These are phyloP conservation scores for Termitomyces sp. DNA, from an alignment of 768 basidiomycete species.

Conservation along the genomic window DNA sequence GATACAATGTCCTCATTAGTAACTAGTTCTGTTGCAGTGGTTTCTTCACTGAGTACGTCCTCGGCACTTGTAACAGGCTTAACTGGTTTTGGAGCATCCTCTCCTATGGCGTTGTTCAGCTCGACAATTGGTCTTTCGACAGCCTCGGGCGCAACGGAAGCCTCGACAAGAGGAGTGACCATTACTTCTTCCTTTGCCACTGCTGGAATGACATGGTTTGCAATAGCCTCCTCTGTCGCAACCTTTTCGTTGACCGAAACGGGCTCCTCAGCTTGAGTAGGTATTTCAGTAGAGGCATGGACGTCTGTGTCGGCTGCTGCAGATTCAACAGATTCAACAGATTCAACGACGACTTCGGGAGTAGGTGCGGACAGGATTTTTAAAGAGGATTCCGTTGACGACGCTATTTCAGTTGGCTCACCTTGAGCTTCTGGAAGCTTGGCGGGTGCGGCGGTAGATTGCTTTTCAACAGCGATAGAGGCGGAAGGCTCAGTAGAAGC, in stretches of 20 bases:
- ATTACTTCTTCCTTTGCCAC: not conserved
- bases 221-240: not conserved
- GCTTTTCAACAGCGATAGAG: not conserved
- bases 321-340: conserved; percentile 1
- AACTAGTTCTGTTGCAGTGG: not conserved
- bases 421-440: not conserved
- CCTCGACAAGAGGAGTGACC: not conserved
- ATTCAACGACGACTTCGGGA: not conserved
- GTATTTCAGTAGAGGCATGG: not conserved
- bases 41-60: not conserved
- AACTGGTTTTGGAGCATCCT: not conserved
- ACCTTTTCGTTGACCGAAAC: not conserved
- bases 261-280: not conserved
- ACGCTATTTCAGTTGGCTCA: not conserved
- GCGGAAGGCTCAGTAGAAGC: too few relatives aligned
- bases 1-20: not conserved
- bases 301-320: not conserved
- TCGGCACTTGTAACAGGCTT: conserved; percentile 4
- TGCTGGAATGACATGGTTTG: not conserved
- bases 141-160: not conserved
- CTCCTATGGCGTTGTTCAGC: not conserved
- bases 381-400: not conserved
- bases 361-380: not conserved
- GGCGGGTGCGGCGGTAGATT: not conserved
- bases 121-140: not conserved